Conservation (phyloP, 2,329 filamentous ascomycete genomes). For the Fusarium sp. region DNA sequence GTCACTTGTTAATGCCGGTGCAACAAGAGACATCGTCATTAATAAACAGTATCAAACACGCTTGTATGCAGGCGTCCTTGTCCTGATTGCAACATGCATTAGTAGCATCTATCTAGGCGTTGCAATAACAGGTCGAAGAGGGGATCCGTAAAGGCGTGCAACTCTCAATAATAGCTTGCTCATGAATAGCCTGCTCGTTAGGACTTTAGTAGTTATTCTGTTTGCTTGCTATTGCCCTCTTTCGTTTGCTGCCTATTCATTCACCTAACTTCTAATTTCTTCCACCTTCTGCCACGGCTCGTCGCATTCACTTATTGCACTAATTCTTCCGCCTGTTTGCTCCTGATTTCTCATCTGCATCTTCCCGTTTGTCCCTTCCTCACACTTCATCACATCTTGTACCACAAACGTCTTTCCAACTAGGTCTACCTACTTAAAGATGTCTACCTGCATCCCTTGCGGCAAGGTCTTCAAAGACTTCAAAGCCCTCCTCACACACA, state of each 20-base stretch:
- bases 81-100: accelerated
- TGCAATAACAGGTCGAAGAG: too few species aligned
- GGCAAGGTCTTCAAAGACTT: conserved; percentile 42
- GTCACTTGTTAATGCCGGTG: background rate
- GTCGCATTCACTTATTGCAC: too few species aligned
- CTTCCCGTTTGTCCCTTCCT: background rate
- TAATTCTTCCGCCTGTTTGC: background rate
- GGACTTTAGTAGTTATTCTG: background rate
- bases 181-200: background rate
- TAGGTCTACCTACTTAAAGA: conserved; percentile 13
- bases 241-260: background rate
- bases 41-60: background rate
- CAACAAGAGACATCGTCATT: background rate
- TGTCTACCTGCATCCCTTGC: conserved; percentile 43
- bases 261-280: background rate
- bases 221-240: background rate
- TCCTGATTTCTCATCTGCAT: background rate
- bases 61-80: background rate
- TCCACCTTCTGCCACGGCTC: background rate
- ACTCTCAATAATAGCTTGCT: background rate
- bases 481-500: conserved; percentile 48
- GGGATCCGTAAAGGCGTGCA: background rate
- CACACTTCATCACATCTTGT: background rate
- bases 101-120: too few species aligned
- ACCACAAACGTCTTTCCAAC: background rate